phyloP scores from a whole-genome alignment of 2,329 filamentous ascomycete species.

The Dothideomycetes sp. region DNA sequence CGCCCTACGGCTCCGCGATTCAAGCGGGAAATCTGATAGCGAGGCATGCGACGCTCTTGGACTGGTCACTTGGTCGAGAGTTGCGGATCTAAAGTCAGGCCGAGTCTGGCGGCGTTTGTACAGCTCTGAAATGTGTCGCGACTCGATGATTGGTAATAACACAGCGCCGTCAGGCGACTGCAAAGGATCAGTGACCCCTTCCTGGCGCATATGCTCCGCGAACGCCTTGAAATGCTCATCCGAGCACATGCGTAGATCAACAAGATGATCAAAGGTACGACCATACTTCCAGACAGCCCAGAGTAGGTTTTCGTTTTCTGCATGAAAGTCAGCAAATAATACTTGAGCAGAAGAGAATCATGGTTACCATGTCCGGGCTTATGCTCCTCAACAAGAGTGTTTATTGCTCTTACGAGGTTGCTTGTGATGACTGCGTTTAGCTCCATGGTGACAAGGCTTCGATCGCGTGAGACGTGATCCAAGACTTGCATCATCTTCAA shows the following conservation, averaged over 20 bases:
- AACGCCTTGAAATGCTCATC: slow-evolving; percentile 7
- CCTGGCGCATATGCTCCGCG: slow-evolving; percentile 5
- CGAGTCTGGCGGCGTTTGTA: not conserved
- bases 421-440: slow-evolving; percentile 73
- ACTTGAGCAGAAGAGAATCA: not conserved
- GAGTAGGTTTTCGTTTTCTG: slow-evolving; percentile 11
- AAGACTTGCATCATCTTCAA: slow-evolving; percentile 40
- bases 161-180: slow-evolving; percentile 6
- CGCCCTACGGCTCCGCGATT: slow-evolving; percentile 1
- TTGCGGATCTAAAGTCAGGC: not conserved
- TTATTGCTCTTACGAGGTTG: slow-evolving; percentile 79
- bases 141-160: slow-evolving; percentile 3
- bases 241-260: slow-evolving; percentile 5
- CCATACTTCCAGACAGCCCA: slow-evolving; percentile 10
- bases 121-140: slow-evolving; percentile 3
- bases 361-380: slow-evolving; percentile 15
- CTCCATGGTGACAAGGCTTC: slow-evolving; percentile 69
- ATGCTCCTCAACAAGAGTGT: slow-evolving; percentile 80
- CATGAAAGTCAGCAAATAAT: not conserved
- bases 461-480: slow-evolving; percentile 5
- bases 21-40: slow-evolving; percentile 41
- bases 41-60: slow-evolving; percentile 38
- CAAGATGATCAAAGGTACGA: slow-evolving; percentile 6
- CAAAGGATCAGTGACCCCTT: slow-evolving; percentile 4
- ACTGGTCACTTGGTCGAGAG: not conserved